Conservation (phyloP, 805 yeast species). For the Torulaspora indica region DNA sequence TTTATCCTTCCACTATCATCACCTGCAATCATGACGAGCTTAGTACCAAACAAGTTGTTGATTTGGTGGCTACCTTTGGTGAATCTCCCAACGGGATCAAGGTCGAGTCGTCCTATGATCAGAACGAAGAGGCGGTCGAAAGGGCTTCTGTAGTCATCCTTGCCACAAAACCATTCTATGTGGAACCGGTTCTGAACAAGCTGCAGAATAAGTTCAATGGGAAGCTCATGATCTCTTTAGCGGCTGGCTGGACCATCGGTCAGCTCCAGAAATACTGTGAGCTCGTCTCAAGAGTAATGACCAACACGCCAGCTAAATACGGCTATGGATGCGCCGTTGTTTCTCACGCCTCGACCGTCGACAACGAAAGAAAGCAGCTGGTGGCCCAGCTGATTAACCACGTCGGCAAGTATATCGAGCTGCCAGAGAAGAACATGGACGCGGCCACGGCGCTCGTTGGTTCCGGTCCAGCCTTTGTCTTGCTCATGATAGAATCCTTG, state of each 20-base stretch:
- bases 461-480: slow-evolving; percentile 92
- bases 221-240: slow-evolving; percentile 67
- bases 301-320: slow-evolving; percentile 91
- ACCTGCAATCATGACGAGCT: slow-evolving; percentile 57
- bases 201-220: slow-evolving; percentile 46
- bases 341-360: slow-evolving; percentile 58
- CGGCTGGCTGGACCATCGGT: slow-evolving; percentile 88
- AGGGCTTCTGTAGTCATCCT: slow-evolving; percentile 67
- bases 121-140: slow-evolving; percentile 55
- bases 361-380: slow-evolving; percentile 34
- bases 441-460: slow-evolving; percentile 94
- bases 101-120: slow-evolving; percentile 50
- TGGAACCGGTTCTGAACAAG: slow-evolving; percentile 52
- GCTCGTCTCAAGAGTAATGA: slow-evolving; percentile 86
- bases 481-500: slow-evolving; percentile 83
- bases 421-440: slow-evolving; percentile 92
- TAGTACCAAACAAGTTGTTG: slow-evolving; percentile 48
- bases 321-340: slow-evolving; percentile 94
- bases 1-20: slow-evolving; percentile 65
- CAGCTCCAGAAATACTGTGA: slow-evolving; percentile 51
- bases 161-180: slow-evolving; percentile 86
- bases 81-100: slow-evolving; percentile 39
- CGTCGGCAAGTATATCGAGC: slow-evolving; percentile 55
- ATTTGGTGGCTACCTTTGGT: slow-evolving; percentile 46
- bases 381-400: slow-evolving; percentile 49